A percentile compares a stretch with the other conserved stretches of the same genome.
phyloP scores from a whole-genome alignment of 176 grass and related monocot genomes.

The Lolium rigidum region DNA sequence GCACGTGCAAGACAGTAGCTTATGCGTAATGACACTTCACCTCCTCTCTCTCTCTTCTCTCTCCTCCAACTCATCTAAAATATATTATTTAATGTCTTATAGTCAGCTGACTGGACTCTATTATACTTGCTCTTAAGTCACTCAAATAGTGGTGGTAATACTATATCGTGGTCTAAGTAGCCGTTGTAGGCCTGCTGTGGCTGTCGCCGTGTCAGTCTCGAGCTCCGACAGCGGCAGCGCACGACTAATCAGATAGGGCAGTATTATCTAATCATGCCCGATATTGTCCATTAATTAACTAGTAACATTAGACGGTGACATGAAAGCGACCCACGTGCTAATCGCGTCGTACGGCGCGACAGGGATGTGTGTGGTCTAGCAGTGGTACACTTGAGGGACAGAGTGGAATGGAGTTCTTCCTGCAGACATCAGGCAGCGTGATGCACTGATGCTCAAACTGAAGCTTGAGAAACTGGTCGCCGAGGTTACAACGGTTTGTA shows the following conservation, averaged over 20 bases:
- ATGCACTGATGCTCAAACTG: not conserved
- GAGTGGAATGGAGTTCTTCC: not conserved
- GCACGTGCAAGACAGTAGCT: no score
- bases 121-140: no score
- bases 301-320: not conserved
- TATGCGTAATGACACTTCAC: no score
- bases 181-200: constrained; percentile 14
- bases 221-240: not conserved
- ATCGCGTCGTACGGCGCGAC: constrained; percentile 3
- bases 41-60: no score
- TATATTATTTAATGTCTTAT: no score
- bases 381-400: not conserved
- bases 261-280: not conserved
- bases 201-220: constrained; percentile 7
- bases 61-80: no score
- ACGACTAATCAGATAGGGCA: not conserved
- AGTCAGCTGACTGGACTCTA: no score
- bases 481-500: not conserved
- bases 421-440: not conserved
- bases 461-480: not conserved
- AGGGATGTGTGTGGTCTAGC: not conserved
- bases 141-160: not conserved
- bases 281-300: not conserved
- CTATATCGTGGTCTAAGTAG: not conserved
- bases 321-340: constrained; percentile 12